A percentile compares a stretch with the other conserved stretches of the same genome.
Conservation (phyloP, 352 stramenopile species). For the Pythium utonaiense region DNA sequence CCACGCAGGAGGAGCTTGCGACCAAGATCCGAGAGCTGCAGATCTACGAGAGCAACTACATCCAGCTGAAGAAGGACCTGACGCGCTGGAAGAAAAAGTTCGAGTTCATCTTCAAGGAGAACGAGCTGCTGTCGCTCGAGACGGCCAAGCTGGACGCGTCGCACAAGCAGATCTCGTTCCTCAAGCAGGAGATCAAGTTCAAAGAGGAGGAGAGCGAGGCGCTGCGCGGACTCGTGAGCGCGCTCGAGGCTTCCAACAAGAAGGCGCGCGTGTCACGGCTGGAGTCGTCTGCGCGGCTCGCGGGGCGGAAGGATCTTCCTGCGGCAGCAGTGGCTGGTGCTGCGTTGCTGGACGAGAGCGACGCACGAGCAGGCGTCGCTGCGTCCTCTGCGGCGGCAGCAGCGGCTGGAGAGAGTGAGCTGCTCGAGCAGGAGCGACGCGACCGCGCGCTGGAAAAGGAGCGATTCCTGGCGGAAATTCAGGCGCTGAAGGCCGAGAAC, state of each 20-base stretch:
- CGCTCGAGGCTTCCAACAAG: constrained; percentile 76
- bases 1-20: constrained; percentile 74
- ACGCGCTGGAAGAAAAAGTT: constrained; percentile 86
- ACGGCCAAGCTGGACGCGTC: constrained; percentile 81
- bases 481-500: constrained; percentile 66
- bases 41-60: constrained; percentile 81
- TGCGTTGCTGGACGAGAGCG: constrained; percentile 31
- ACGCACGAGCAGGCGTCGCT: background rate
- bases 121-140: constrained; percentile 80
- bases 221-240: constrained; percentile 66
- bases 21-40: constrained; percentile 78
- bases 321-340: constrained; percentile 22
- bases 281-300: constrained; percentile 40
- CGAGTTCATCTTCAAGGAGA: constrained; percentile 84
- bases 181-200: constrained; percentile 85
- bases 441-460: constrained; percentile 45
- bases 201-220: constrained; percentile 78
- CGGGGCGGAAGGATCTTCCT: constrained; percentile 22
- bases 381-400: background rate
- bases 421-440: constrained; percentile 39
- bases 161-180: constrained; percentile 79
- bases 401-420: constrained; percentile 19
- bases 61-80: constrained; percentile 73
- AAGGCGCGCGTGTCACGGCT: constrained; percentile 70
- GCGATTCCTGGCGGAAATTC: constrained; percentile 43